Evolutionary conservation across 1,139 yeast genomes (phyloP).

Genomic region (Tardiomyces depauwii): DNA sequence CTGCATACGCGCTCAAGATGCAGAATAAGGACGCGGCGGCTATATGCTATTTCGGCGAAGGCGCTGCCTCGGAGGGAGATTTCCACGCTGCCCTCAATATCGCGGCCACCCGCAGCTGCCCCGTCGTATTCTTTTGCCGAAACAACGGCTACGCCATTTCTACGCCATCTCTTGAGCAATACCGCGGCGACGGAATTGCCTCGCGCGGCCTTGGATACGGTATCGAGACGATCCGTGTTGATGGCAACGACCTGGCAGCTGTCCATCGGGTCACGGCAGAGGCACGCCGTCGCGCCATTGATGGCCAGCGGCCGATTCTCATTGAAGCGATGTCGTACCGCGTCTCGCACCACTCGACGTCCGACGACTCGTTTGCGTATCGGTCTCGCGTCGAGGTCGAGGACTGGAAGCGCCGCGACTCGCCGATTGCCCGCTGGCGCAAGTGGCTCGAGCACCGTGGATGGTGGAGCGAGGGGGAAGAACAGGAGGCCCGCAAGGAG

Average conservation of each 20-base stretch:
- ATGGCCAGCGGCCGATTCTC: slow-evolving; percentile 22
- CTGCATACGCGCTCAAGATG: slow-evolving; percentile 26
- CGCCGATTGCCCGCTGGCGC: slow-evolving; percentile 25
- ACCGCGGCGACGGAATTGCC: slow-evolving; percentile 29
- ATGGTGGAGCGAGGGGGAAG: slow-evolving; percentile 25
- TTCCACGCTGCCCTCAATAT: slow-evolving; percentile 29
- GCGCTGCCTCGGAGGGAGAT: slow-evolving; percentile 30
- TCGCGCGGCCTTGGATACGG: slow-evolving; percentile 27
- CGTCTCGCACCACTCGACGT: slow-evolving; percentile 28
- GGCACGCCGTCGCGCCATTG: slow-evolving; percentile 23
- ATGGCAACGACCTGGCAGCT: slow-evolving; percentile 27
- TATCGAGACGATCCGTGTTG: slow-evolving; percentile 26
- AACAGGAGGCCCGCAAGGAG: slow-evolving; percentile 16
- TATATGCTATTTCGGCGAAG: slow-evolving; percentile 28
- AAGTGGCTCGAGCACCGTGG: slow-evolving; percentile 22
- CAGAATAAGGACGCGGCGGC: slow-evolving; percentile 15
- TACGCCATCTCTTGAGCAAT: slow-evolving; percentile 26
- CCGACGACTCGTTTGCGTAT: slow-evolving; percentile 29
- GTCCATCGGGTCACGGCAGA: slow-evolving; percentile 22
- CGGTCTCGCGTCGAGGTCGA: slow-evolving; percentile 26
- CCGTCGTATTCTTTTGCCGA: slow-evolving; percentile 25
- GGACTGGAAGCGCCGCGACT: slow-evolving; percentile 27
- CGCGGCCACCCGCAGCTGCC: slow-evolving; percentile 27
- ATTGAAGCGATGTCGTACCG: slow-evolving; percentile 29
- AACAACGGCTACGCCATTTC: slow-evolving; percentile 29